Base-by-base conservation (phyloP, 2,329 filamentous ascomycete species). In the Malbranchea zuffiana region DNA sequence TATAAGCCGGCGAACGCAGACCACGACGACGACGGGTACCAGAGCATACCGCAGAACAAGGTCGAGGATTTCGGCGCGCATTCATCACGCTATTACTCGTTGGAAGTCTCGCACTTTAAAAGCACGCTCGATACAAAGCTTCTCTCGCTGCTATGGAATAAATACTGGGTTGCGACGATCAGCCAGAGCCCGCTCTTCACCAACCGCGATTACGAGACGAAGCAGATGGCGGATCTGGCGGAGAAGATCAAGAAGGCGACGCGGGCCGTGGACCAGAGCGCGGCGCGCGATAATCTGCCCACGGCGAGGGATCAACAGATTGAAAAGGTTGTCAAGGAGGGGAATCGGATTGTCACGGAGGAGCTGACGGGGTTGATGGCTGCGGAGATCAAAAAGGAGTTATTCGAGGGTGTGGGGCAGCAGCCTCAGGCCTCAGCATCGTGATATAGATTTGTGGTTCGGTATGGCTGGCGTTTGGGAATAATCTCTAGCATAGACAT, bases 11-110 rank as follows among this genome's bases (percentile, higher is more conserved):
- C 64, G 35, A 61, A 62, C 35, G 61, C 65, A 24, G 62, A 64
- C 38, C 41, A 42, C 19, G 48, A 55, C 26, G 61, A 63, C 29
- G 62, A 66, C 40, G 62, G 60, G 26, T 63, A 64, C 50, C 57
- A 60, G 51, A 77, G 78, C 1, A 90, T 98, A 32, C 90, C 90
- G 1, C 70, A 92, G n/a, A 80, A 78, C 45, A 98, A 98, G 63
- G 85, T 85, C 6, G 83, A 90, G 51, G 90, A 98, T 57, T 98
- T 96, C 56, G 90, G 90, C 44, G 87, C 87, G 1, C 88, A 98
- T 56, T 79, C 82, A 10, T 82, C 75, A 56, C 78, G 82, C 38
- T 98, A 98, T 66, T 98, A 98, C 62, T 72, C 81, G 10, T 72
- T 98, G 4, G 82, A 92, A 44, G 82, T 96, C 10, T 85, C 85